phyloP scores from a whole-genome alignment of 1,284 basidiomycete genomes.

The Amylostereum areolatum region DNA sequence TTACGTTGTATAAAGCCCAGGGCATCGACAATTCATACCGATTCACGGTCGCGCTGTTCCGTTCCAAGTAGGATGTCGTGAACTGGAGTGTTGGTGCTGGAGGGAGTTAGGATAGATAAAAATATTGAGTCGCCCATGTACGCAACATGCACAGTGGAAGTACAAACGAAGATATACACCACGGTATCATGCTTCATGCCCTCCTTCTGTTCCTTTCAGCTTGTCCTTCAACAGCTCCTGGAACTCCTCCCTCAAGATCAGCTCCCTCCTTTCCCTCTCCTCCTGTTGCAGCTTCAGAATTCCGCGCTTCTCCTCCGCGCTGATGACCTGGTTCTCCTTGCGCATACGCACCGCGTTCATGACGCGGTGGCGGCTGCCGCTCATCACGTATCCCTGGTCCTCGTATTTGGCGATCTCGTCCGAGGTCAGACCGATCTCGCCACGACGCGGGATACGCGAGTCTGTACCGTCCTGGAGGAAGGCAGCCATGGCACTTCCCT shows the following conservation, averaged over 20 bases:
- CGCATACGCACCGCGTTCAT: conserved; percentile 98
- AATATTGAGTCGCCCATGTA: too few species aligned
- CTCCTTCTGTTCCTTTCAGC: conserved; percentile 38
- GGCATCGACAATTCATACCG: not conserved
- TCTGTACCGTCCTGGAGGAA: conserved; percentile 87
- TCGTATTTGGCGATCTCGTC: conserved; percentile 87
- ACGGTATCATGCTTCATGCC: too few species aligned
- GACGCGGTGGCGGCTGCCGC: conserved; percentile 84
- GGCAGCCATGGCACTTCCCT: conserved; percentile 95
- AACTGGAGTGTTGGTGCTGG: too few species aligned
- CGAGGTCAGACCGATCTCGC: conserved; percentile 91
- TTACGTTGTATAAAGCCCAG: not conserved
- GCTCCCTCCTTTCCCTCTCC: conserved; percentile 86
- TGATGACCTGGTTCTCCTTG: conserved; percentile 99
- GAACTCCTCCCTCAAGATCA: conserved; percentile 72
- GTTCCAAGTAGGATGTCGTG: too few species aligned
- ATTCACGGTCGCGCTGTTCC: too few species aligned
- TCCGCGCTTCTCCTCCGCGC: conserved; percentile 93
- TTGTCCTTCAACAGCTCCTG: conserved; percentile 73
- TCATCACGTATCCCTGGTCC: conserved; percentile 96
- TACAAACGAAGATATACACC: too few species aligned
- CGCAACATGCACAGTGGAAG: too few species aligned
- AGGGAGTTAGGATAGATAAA: too few species aligned
- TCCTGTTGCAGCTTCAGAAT: conserved; percentile 92
- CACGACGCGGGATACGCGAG: conserved; percentile 92